Percentiles rank a stretch among this genome's conserved stretches.
phyloP scores from a whole-genome alignment of 106 monocot genomes.

The Dendrobium catenatum region DNA sequence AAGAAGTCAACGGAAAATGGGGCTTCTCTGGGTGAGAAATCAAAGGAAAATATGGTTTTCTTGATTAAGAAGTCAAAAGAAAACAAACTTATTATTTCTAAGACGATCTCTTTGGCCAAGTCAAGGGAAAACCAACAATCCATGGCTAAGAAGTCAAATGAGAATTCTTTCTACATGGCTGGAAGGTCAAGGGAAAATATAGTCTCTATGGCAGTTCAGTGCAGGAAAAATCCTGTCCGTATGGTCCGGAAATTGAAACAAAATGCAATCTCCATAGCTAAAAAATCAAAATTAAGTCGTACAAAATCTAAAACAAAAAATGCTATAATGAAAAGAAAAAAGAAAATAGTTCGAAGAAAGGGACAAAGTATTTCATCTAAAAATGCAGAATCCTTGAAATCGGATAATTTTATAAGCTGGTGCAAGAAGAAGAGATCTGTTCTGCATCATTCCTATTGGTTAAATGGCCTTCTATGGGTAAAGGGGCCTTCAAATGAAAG shows the following conservation, averaged over 20 bases:
- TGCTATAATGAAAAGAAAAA: constrained; percentile 3
- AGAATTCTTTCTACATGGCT: constrained; percentile 16
- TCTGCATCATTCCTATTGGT: constrained; percentile 59
- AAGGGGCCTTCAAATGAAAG: constrained; percentile 34
- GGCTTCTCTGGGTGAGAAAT: neutral
- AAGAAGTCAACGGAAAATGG: constrained; percentile 10
- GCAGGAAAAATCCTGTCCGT: constrained; percentile 13
- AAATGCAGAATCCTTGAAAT: constrained; percentile 3
- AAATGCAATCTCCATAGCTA: neutral
- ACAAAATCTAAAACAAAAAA: constrained; percentile 19
- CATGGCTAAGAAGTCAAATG: neutral
- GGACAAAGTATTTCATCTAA: constrained; percentile 7
- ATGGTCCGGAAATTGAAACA: constrained; percentile 15
- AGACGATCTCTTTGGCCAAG: constrained; percentile 2
- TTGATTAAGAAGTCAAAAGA: neutral
- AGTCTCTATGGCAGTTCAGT: neutral
- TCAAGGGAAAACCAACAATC: constrained; percentile 18
- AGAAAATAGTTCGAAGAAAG: constrained; percentile 14
- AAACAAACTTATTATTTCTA: constrained; percentile 17
- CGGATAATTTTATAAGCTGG: constrained; percentile 25
- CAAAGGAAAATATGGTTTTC: neutral
- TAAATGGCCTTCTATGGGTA: constrained; percentile 75
- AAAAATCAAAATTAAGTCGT: neutral
- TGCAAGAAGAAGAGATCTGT: constrained; percentile 58
- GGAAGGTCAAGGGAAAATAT: constrained; percentile 21